Evolutionary conservation across 2,329 filamentous ascomycete species (phyloP).

Genomic region (Sarocladium kiliense): DNA sequence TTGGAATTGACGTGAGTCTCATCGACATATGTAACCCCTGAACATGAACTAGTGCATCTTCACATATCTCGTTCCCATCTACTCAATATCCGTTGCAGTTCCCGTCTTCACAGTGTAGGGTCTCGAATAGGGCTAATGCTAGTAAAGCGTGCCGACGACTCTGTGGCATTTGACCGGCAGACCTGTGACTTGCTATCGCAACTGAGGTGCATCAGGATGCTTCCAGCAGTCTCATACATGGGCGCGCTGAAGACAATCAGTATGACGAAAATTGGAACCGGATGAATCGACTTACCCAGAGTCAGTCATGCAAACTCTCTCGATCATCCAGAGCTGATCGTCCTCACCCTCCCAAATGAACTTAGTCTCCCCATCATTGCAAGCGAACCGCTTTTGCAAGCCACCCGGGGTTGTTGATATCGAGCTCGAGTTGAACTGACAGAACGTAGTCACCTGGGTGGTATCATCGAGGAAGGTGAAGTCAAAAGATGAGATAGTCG

Average conservation of each 20-base stretch:
- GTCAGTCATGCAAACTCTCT: conserved; percentile 35
- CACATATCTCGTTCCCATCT: neutral
- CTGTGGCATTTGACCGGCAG: conserved; percentile 12
- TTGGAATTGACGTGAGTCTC: too few species aligned
- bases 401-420: conserved; percentile 24
- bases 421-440: conserved; percentile 39
- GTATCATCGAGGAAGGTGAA: conserved; percentile 36
- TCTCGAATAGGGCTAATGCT: conserved; percentile 9
- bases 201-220: conserved; percentile 11
- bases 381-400: conserved; percentile 33
- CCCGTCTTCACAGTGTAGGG: neutral
- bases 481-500: conserved; percentile 25
- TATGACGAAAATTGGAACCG: neutral
- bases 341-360: conserved; percentile 34
- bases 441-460: conserved; percentile 35
- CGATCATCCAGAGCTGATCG: conserved; percentile 34
- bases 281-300: conserved; percentile 27
- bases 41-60: too few species aligned
- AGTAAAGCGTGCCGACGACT: conserved; percentile 9
- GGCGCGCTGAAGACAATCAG: conserved; percentile 9
- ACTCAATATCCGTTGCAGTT: neutral
- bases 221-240: conserved; percentile 15
- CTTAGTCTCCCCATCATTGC: conserved; percentile 33
- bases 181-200: conserved; percentile 10
- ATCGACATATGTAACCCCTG: too few species aligned